phyloP scores from a whole-genome alignment of 2,329 filamentous ascomycete species.

The Chrysoporthe deuterocubensis region DNA sequence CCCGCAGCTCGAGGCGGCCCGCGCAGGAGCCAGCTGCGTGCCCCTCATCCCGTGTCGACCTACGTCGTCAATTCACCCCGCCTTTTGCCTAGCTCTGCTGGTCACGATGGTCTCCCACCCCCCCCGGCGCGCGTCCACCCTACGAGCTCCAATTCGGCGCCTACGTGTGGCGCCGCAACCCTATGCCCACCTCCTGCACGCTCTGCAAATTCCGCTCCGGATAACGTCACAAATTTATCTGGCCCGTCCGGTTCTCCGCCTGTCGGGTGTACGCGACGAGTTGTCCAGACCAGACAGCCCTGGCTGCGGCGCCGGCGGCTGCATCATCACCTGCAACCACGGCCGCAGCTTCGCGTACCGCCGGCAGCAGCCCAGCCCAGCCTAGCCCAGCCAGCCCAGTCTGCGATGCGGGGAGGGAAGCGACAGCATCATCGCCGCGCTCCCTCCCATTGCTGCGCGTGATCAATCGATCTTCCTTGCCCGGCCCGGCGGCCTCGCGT shows the following conservation, averaged over 20 bases:
- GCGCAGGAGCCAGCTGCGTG: slow-evolving; percentile 20
- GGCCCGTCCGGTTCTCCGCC: background rate
- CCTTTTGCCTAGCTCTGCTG: slow-evolving; percentile 23
- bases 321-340: background rate
- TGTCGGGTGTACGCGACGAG: background rate
- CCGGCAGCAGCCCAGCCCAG: background rate
- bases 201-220: background rate
- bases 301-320: background rate
- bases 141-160: background rate
- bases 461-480: background rate
- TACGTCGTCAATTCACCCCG: slow-evolving; percentile 20
- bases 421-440: background rate
- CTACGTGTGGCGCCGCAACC: background rate
- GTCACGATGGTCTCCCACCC: slow-evolving; percentile 19
- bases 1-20: background rate
- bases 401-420: background rate
- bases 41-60: slow-evolving; percentile 16
- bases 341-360: background rate
- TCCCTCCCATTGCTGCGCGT: background rate
- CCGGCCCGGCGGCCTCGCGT: background rate
- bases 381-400: background rate
- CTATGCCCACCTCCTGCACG: background rate
- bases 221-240: background rate
- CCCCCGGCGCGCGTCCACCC: background rate
- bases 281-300: background rate